Conservation (phyloP, 345 rosid genomes). For the Lepidium africanum region DNA sequence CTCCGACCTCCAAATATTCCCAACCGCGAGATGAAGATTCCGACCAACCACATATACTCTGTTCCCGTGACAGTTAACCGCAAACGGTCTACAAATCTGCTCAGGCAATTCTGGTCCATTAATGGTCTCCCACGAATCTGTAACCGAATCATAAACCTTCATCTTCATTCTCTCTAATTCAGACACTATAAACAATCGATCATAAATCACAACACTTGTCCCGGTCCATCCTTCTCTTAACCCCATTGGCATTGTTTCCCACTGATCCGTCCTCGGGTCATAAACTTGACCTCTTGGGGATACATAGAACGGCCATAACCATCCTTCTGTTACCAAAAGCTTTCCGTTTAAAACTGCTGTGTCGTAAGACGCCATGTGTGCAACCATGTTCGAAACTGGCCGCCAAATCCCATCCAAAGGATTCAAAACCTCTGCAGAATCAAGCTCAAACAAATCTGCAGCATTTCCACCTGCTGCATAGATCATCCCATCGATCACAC, state of each 20-base stretch:
- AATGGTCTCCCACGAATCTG: conserved; percentile 70
- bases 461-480: conserved; percentile 88
- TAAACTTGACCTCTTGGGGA: conserved; percentile 88
- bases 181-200: conserved; percentile 65
- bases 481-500: conserved; percentile 60
- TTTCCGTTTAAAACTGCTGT: conserved; percentile 75
- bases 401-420: conserved; percentile 62
- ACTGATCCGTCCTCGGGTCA: conserved; percentile 55
- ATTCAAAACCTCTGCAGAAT: conserved; percentile 67
- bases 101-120: conserved; percentile 75
- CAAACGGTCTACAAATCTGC: conserved; percentile 81
- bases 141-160: conserved; percentile 57
- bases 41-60: conserved; percentile 76
- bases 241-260: conserved; percentile 79
- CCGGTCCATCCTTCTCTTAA: conserved; percentile 94
- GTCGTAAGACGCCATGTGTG: conserved; percentile 78
- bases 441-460: conserved; percentile 57
- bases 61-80: conserved; percentile 48
- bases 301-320: conserved; percentile 88
- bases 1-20: conserved; percentile 40
- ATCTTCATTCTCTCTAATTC: conserved; percentile 90
- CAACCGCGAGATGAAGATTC: conserved; percentile 65
- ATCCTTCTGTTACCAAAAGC: conserved; percentile 83
- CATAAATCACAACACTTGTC: conserved; percentile 69
- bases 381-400: conserved; percentile 54